Percentiles rank a stretch among this genome's conserved stretches.
These are phyloP conservation scores for Postia placenta DNA, from an alignment of 768 basidiomycete species.

Conservation along the genomic window DNA sequence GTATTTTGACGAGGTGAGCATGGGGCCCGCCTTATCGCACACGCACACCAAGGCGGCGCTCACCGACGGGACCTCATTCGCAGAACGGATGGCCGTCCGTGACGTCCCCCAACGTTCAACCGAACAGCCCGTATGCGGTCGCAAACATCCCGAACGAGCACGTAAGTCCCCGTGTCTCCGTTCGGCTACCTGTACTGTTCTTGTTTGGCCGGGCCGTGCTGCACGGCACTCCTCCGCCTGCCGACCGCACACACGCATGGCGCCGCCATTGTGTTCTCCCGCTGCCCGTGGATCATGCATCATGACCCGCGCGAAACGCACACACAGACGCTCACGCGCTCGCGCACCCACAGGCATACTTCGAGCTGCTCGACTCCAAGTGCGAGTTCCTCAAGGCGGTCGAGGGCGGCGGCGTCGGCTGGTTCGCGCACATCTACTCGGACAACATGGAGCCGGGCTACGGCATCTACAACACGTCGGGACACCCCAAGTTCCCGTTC, in stretches of 20 bases:
- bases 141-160: conserved; percentile 58
- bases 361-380: conserved; percentile 52
- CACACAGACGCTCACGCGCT: not conserved
- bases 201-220: too few species aligned
- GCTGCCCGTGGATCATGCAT: not conserved
- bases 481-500: conserved; percentile 56
- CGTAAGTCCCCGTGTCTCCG: conserved; percentile 27
- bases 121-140: conserved; percentile 58
- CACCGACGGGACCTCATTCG: not conserved
- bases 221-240: not conserved
- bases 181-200: too few species aligned
- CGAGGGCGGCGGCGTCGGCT: conserved; percentile 60
- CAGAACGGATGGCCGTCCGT: conserved; percentile 78
- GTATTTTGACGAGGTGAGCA: conserved; percentile 58
- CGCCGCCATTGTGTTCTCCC: conserved; percentile 2
- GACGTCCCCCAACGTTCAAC: conserved; percentile 53
- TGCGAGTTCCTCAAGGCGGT: conserved; percentile 58
- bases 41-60: not conserved
- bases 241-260: not conserved
- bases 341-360: conserved; percentile 48
- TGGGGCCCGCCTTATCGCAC: not conserved
- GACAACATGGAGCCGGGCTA: conserved; percentile 64
- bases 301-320: too few species aligned
- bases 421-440: conserved; percentile 80
- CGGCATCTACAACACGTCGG: conserved; percentile 50